These are phyloP conservation scores for Plicaturopsis crispa DNA, from an alignment of 768 basidiomycete genomes.

Conservation along the genomic window DNA sequence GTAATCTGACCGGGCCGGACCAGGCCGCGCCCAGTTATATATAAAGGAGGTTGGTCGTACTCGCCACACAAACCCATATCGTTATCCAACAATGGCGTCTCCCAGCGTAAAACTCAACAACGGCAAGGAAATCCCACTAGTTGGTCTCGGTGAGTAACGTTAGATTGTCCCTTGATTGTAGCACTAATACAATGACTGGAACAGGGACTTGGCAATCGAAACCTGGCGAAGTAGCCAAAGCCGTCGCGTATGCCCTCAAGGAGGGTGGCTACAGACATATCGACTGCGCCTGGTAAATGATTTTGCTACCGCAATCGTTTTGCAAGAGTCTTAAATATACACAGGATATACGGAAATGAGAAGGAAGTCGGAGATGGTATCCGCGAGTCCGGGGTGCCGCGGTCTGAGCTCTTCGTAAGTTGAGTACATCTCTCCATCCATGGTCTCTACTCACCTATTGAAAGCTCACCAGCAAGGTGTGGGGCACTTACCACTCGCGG, in stretches of 20 bases:
- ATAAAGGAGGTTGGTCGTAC: no score
- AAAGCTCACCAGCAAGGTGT: slow-evolving; percentile 68
- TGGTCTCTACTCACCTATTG: slow-evolving; percentile 10
- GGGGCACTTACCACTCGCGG: slow-evolving; percentile 59
- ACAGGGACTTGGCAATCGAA: slow-evolving; percentile 79
- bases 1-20: no score
- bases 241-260: slow-evolving; percentile 70
- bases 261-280: slow-evolving; percentile 70
- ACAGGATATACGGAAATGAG: slow-evolving; percentile 67
- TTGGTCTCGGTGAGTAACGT: slow-evolving; percentile 47
- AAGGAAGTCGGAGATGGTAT: slow-evolving; percentile 80
- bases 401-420: slow-evolving; percentile 64
- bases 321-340: slow-evolving; percentile 1
- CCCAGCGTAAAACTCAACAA: slow-evolving; percentile 57
- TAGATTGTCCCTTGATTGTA: slow-evolving; percentile 8
- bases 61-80: no score
- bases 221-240: slow-evolving; percentile 60
- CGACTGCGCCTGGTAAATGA: slow-evolving; percentile 51
- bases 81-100: slow-evolving; percentile 24
- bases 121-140: slow-evolving; percentile 43
- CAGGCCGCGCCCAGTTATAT: no score
- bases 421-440: not conserved
- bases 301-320: slow-evolving; percentile 4
- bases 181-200: slow-evolving; percentile 4
- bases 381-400: slow-evolving; percentile 65